phyloP scores from a whole-genome alignment of 106 monocot genomes.

The Acorus calamus region DNA sequence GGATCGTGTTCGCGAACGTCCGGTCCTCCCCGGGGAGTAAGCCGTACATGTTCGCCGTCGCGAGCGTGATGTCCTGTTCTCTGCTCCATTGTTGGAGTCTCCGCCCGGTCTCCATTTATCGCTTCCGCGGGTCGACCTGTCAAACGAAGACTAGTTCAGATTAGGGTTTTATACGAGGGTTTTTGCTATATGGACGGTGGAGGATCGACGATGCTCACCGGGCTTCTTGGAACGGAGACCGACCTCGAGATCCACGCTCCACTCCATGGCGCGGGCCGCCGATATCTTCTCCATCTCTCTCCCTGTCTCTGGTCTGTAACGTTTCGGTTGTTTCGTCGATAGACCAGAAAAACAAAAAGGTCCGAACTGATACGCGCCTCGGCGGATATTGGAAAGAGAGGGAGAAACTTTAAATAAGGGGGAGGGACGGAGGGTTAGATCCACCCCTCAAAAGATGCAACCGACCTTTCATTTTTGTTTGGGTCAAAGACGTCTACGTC shows the following conservation, averaged over 20 bases:
- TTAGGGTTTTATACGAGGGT: neutral
- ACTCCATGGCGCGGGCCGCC: slow-evolving; percentile 75
- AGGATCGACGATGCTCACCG: slow-evolving; percentile 8
- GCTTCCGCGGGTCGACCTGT: slow-evolving; percentile 33
- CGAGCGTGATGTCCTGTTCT: slow-evolving; percentile 28
- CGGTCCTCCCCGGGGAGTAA: slow-evolving; percentile 71
- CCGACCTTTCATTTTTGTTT: too few species aligned
- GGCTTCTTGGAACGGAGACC: slow-evolving; percentile 67
- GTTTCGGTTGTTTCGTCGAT: too few species aligned
- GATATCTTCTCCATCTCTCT: slow-evolving; percentile 60
- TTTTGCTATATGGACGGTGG: too few species aligned
- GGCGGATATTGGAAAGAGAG: too few species aligned
- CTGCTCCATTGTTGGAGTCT: slow-evolving; percentile 48
- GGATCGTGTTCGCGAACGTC: slow-evolving; percentile 70
- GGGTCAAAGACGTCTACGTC: too few species aligned
- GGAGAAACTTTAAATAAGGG: too few species aligned
- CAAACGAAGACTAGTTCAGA: neutral
- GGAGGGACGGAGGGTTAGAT: too few species aligned
- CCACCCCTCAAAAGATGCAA: too few species aligned
- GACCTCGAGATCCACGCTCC: slow-evolving; percentile 91
- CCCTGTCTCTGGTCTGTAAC: too few species aligned
- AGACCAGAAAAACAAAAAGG: too few species aligned
- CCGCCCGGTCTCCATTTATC: slow-evolving; percentile 37
- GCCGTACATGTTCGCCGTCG: slow-evolving; percentile 42
- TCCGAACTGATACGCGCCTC: too few species aligned